A percentile compares a stretch with the other conserved stretches of the same genome.
Evolutionary conservation across 371 early-diverging fungal genomes (phyloP).

Genomic region (Circinella umbellata): DNA sequence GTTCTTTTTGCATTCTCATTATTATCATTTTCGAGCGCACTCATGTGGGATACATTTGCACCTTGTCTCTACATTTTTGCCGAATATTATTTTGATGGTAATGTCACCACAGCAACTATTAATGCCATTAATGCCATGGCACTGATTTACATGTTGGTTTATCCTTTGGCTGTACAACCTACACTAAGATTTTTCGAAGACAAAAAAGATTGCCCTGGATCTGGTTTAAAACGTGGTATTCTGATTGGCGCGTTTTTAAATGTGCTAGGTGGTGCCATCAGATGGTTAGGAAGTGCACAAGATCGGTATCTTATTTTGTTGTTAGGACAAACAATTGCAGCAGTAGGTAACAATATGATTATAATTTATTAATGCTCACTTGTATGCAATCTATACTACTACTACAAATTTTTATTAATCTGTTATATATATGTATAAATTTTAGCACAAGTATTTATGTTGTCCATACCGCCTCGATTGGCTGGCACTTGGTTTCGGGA

Average conservation of each 20-base stretch:
- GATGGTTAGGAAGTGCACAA: conserved; percentile 51
- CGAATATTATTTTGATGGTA: conserved; percentile 44
- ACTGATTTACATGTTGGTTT: conserved; percentile 52
- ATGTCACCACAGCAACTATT: conserved; percentile 25
- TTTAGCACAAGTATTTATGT: conserved; percentile 54
- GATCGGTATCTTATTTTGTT: conserved; percentile 40
- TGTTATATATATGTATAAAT: too few relatives aligned
- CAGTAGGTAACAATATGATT: conserved; percentile 32
- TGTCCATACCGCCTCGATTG: conserved; percentile 55
- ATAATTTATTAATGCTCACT: too few relatives aligned
- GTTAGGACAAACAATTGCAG: conserved; percentile 55
- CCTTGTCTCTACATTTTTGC: conserved; percentile 58
- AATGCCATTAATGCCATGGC: conserved; percentile 56
- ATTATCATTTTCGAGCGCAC: conserved; percentile 48
- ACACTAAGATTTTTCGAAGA: conserved; percentile 53
- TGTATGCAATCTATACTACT: too few relatives aligned
- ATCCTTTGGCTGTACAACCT: conserved; percentile 53
- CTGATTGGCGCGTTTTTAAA: conserved; percentile 54
- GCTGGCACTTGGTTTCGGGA: conserved; percentile 59
- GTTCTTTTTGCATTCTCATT: conserved; percentile 48
- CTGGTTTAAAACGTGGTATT: conserved; percentile 49
- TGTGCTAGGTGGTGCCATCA: conserved; percentile 38
- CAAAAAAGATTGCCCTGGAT: conserved; percentile 23
- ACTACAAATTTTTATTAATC: too few relatives aligned
- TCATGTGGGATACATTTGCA: conserved; percentile 63